Evolutionary conservation across 1,139 yeast species (phyloP).

Genomic region (Pichia sp.): DNA sequence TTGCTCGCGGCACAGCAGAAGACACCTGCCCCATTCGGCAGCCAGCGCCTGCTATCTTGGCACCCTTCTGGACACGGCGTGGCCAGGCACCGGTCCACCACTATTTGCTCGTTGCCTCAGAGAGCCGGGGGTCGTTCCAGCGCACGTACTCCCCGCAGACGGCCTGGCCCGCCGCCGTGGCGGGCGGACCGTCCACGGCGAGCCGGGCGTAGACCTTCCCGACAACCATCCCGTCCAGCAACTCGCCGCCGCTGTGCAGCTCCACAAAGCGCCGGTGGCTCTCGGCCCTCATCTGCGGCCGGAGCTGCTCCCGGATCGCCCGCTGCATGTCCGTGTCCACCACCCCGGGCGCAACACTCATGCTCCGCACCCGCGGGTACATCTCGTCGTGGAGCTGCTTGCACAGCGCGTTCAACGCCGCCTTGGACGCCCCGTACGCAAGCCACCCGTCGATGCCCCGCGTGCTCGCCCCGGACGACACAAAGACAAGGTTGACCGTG

Average conservation of each 20-base stretch:
- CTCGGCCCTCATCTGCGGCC: slow-evolving; percentile 52
- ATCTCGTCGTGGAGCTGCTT: slow-evolving; percentile 66
- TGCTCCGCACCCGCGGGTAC: slow-evolving; percentile 44
- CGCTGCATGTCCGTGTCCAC: slow-evolving; percentile 86
- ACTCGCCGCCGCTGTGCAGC: slow-evolving; percentile 49
- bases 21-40: background rate
- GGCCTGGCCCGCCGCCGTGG: slow-evolving; percentile 36
- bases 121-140: slow-evolving; percentile 41
- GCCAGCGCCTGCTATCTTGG: background rate
- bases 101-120: background rate
- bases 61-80: background rate
- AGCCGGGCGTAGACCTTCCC: slow-evolving; percentile 64
- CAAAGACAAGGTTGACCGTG: slow-evolving; percentile 64
- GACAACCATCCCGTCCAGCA: slow-evolving; percentile 66
- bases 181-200: slow-evolving; percentile 46
- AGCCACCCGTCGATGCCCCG: slow-evolving; percentile 71
- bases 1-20: background rate
- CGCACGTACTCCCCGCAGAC: slow-evolving; percentile 65
- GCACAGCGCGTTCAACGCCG: slow-evolving; percentile 77
- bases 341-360: slow-evolving; percentile 89
- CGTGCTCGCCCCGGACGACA: slow-evolving; percentile 81
- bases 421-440: slow-evolving; percentile 87
- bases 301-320: slow-evolving; percentile 61
- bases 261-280: slow-evolving; percentile 56
- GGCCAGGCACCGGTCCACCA: background rate